A percentile compares a stretch with the other conserved stretches of the same genome.
These are phyloP conservation scores for Casaregolazyma lundiana DNA, from an alignment of 1,139 yeast genomes.

Conservation along the genomic window DNA sequence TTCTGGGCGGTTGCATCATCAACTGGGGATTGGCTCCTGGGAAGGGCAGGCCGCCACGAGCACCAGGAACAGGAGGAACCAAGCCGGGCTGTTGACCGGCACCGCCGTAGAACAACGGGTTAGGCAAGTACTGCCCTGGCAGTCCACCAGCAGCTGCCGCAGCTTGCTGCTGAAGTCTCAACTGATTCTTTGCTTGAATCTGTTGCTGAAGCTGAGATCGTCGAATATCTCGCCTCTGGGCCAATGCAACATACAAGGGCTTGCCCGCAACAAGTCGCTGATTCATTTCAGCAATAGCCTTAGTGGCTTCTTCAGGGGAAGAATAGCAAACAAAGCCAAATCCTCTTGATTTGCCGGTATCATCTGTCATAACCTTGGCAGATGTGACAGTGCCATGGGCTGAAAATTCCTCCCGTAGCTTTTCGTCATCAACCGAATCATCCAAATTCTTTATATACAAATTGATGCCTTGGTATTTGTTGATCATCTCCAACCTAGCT, in stretches of 20 bases:
- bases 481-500: constrained; percentile 69
- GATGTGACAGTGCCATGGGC: constrained; percentile 86
- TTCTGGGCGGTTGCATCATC: constrained; percentile 62
- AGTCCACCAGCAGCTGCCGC: constrained; percentile 66
- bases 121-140: constrained; percentile 91
- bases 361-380: constrained; percentile 87
- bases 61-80: constrained; percentile 62
- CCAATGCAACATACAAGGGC: constrained; percentile 97
- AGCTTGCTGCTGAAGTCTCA: constrained; percentile 92
- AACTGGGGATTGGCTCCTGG: constrained; percentile 79
- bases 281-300: constrained; percentile 96
- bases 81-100: constrained; percentile 70
- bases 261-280: constrained; percentile 93
- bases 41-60: constrained; percentile 79
- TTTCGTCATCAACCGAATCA: constrained; percentile 74
- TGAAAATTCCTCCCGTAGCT: constrained; percentile 73
- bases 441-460: constrained; percentile 86
- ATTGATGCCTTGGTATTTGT: constrained; percentile 82
- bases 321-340: constrained; percentile 95
- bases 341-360: constrained; percentile 81
- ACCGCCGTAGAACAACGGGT: constrained; percentile 76
- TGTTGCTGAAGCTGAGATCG: constrained; percentile 97
- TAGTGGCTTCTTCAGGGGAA: constrained; percentile 77
- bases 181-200: constrained; percentile 96
- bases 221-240: constrained; percentile 98